Conservation (phyloP, 345 rosid genomes). For the Limnanthes douglasii region DNA sequence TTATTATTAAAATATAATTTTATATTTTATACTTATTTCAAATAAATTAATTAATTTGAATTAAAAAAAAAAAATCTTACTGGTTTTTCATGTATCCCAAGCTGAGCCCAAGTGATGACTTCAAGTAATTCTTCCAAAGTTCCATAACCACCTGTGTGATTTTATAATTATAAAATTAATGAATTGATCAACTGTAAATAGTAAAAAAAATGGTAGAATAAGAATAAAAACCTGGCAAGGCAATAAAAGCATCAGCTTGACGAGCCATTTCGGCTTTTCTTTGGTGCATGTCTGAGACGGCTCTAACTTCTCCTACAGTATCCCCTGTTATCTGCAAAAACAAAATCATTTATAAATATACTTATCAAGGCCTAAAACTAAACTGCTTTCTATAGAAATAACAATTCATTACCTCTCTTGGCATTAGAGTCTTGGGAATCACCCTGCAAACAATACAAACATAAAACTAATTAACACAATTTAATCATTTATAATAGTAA, state of each 20-base stretch:
- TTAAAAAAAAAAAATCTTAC: slow-evolving; percentile 10
- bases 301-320: slow-evolving; percentile 49
- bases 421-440: slow-evolving; percentile 45
- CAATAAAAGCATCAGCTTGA: slow-evolving; percentile 68
- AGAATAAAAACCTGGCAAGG: slow-evolving; percentile 35
- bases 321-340: slow-evolving; percentile 48
- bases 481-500: not conserved
- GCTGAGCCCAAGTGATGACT: slow-evolving; percentile 75
- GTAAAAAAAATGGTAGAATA: not conserved
- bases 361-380: not conserved
- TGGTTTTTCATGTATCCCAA: slow-evolving; percentile 66
- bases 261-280: slow-evolving; percentile 79
- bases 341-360: not conserved
- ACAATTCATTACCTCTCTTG: slow-evolving; percentile 31
- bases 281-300: slow-evolving; percentile 70
- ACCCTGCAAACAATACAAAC: slow-evolving; percentile 15
- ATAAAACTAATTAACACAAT: not conserved
- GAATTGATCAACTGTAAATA: not conserved
- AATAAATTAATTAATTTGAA: not conserved
- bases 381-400: not conserved
- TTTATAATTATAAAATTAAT: not conserved
- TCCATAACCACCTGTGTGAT: slow-evolving; percentile 51
- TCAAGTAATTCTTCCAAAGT: slow-evolving; percentile 64
- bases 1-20: too few relatives aligned
- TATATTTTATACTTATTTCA: too few relatives aligned